These are phyloP conservation scores for Cladosporium phlei DNA, from an alignment of 2,329 filamentous ascomycete species.

Conservation along the genomic window DNA sequence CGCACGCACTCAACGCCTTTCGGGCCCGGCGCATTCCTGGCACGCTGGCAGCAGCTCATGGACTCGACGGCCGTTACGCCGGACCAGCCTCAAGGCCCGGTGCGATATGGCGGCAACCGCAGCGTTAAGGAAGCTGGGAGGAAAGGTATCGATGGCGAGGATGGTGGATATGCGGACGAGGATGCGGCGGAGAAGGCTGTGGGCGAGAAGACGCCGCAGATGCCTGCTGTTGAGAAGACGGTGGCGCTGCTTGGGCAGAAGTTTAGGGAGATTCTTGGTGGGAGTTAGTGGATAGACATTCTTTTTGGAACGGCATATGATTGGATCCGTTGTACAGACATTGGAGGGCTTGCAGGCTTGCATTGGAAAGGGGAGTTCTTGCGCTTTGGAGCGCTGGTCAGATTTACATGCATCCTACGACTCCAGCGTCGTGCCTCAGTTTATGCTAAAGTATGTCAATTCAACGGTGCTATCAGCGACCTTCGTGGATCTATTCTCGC, in stretches of 20 bases:
- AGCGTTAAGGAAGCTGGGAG: constrained; percentile 34
- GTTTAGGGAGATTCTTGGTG: constrained; percentile 32
- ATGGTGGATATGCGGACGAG: constrained; percentile 20
- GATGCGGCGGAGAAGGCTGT: constrained; percentile 29
- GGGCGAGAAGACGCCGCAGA: constrained; percentile 23
- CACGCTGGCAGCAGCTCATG: constrained; percentile 66
- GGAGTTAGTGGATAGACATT: constrained; percentile 13
- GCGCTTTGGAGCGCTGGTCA: too few species aligned
- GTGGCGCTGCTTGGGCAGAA: constrained; percentile 29
- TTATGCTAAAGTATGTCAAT: too few species aligned
- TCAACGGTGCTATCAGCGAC: too few species aligned
- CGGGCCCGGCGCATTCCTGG: constrained; percentile 68
- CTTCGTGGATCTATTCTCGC: too few species aligned
- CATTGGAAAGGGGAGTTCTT: too few species aligned
- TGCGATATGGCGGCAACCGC: constrained; percentile 41
- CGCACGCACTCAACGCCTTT: constrained; percentile 40
- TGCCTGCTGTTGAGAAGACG: constrained; percentile 29
- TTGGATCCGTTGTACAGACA: too few species aligned
- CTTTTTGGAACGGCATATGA: too few species aligned
- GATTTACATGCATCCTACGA: too few species aligned
- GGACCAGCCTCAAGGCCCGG: constrained; percentile 44
- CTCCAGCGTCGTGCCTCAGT: too few species aligned
- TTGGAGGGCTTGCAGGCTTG: too few species aligned
- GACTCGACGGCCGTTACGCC: constrained; percentile 68
- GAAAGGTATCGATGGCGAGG: constrained; percentile 33